phyloP scores from a whole-genome alignment of 2,329 filamentous ascomycete species.

The Claviceps pusilla region DNA sequence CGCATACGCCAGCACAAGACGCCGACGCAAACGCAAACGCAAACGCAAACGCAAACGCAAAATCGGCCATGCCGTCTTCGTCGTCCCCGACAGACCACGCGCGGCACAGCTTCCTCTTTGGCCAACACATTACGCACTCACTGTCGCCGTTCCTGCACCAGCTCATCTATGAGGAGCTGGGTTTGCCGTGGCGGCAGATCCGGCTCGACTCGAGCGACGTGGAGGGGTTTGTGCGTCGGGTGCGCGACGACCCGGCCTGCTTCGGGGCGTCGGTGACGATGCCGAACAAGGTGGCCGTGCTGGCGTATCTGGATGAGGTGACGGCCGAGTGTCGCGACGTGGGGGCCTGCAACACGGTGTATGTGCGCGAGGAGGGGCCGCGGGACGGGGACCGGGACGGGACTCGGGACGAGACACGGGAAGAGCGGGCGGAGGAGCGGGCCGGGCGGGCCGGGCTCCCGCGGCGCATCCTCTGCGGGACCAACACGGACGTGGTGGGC shows the following conservation, averaged over 20 bases:
- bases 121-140: slow-evolving; percentile 39
- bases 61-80: no score
- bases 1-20: neutral
- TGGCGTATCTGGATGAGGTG: slow-evolving; percentile 56
- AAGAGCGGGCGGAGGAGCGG: slow-evolving; percentile 18
- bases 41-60: no score
- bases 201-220: slow-evolving; percentile 39
- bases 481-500: slow-evolving; percentile 70
- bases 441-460: slow-evolving; percentile 9
- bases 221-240: slow-evolving; percentile 32
- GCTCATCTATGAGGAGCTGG: slow-evolving; percentile 35
- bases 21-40: neutral
- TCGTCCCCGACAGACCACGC: neutral
- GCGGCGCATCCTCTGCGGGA: slow-evolving; percentile 40
- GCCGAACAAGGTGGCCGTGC: slow-evolving; percentile 69
- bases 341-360: slow-evolving; percentile 69
- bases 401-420: neutral
- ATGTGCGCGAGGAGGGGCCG: slow-evolving; percentile 34
- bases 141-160: slow-evolving; percentile 40
- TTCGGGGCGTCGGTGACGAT: slow-evolving; percentile 60
- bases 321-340: slow-evolving; percentile 59
- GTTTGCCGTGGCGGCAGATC: slow-evolving; percentile 35
- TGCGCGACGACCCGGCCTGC: slow-evolving; percentile 38
- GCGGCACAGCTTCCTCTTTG: slow-evolving; percentile 40
- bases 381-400: slow-evolving; percentile 23